Evolutionary conservation across 1,139 yeast species (phyloP).

Genomic region (Geotrichum candidum): DNA sequence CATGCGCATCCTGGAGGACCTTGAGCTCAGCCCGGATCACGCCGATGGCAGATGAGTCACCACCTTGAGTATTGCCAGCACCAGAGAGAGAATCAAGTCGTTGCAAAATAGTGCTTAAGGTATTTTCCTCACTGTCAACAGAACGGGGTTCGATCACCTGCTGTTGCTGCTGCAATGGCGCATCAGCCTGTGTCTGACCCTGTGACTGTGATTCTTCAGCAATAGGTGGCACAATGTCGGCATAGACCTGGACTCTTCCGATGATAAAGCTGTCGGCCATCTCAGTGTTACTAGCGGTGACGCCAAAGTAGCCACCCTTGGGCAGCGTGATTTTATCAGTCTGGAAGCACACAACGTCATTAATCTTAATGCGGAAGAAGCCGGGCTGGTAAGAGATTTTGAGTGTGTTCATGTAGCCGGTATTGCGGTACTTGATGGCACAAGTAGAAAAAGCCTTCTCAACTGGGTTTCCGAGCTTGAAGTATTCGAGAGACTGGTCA

Average conservation of each 20-base stretch:
- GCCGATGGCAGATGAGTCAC: constrained; percentile 2
- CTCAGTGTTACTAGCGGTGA: constrained; percentile 34
- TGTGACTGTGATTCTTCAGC: constrained; percentile 9
- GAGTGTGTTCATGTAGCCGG: constrained; percentile 31
- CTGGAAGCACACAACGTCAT: constrained; percentile 36
- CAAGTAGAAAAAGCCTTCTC: constrained; percentile 36
- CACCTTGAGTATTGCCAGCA: not conserved
- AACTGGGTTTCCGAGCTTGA: constrained; percentile 17
- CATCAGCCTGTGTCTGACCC: not conserved
- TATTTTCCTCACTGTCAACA: constrained; percentile 11
- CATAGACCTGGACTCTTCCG: constrained; percentile 21
- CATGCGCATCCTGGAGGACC: constrained; percentile 1
- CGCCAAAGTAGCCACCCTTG: constrained; percentile 32
- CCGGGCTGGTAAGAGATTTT: constrained; percentile 33
- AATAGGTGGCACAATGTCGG: constrained; percentile 19
- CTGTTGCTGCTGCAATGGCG: not conserved
- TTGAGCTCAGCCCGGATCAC: constrained; percentile 9
- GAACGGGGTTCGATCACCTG: constrained; percentile 5
- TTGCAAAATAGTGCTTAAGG: constrained; percentile 20
- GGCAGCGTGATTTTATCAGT: constrained; percentile 34
- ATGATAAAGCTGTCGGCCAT: constrained; percentile 33
- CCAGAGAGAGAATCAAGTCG: constrained; percentile 16
- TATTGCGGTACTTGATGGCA: constrained; percentile 34
- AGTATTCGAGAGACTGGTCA: constrained; percentile 32
- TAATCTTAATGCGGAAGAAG: constrained; percentile 35